A percentile compares a stretch with the other conserved stretches of the same genome.
phyloP scores from a whole-genome alignment of 495 filamentous ascomycete species.

The Aspergillus avenaceus region DNA sequence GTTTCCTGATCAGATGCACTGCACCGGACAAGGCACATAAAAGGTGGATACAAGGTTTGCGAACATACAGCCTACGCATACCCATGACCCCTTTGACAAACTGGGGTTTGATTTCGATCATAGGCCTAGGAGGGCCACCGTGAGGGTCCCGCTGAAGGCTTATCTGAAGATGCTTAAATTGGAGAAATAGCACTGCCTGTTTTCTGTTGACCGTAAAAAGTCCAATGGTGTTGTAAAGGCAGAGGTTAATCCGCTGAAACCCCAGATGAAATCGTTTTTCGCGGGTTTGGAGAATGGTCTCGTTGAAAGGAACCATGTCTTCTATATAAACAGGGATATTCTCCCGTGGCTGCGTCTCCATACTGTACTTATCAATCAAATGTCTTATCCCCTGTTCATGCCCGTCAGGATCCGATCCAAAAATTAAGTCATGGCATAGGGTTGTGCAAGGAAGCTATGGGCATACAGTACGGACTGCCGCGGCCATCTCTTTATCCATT shows the following conservation, averaged over 20 bases:
- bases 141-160: constrained; percentile 1
- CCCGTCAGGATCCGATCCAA: too few species aligned
- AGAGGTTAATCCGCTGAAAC: not conserved
- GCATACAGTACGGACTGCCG: too few species aligned
- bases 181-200: not conserved
- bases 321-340: constrained; percentile 1
- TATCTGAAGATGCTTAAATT: not conserved
- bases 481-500: too few species aligned
- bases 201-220: not conserved
- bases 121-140: not conserved
- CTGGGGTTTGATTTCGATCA: not conserved
- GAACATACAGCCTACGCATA: too few species aligned
- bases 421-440: too few species aligned
- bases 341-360: not conserved
- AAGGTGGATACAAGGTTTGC: constrained; percentile 2
- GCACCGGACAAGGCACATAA: not conserved
- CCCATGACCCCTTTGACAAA: not conserved
- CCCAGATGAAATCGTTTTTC: not conserved
- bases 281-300: not conserved
- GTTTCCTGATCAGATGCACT: not conserved
- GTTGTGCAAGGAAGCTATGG: too few species aligned
- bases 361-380: not conserved
- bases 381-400: not conserved
- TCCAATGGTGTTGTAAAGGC: not conserved
- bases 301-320: not conserved